Percentiles rank a stretch among this genome's conserved stretches.
These are phyloP conservation scores for Calonectria honghensis DNA, from an alignment of 2,329 filamentous ascomycete genomes.

Conservation along the genomic window DNA sequence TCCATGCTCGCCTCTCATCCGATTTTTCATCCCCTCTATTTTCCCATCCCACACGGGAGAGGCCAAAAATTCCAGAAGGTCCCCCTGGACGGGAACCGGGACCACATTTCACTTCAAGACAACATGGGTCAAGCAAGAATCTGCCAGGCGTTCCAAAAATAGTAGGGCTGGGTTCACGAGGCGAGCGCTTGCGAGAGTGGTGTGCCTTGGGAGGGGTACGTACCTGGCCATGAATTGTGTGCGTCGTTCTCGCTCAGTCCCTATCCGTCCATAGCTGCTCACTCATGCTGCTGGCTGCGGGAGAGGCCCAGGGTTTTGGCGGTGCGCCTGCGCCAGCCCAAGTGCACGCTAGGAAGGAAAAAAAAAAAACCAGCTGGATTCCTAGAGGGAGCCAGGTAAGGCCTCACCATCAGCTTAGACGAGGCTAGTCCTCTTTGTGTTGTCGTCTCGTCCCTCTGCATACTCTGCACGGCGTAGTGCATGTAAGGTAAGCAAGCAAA, in stretches of 20 bases:
- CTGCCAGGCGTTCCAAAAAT: slow-evolving; percentile 53
- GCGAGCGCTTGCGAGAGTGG: slow-evolving; percentile 45
- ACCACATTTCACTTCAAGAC: slow-evolving; percentile 51
- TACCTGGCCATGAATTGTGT: neutral
- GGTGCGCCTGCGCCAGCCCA: slow-evolving; percentile 45
- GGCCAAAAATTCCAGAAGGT: slow-evolving; percentile 42
- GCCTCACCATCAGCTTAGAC: slow-evolving; percentile 35
- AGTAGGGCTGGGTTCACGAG: slow-evolving; percentile 52
- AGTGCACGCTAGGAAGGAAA: slow-evolving; percentile 16
- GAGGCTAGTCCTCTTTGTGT: slow-evolving; percentile 22
- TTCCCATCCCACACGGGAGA: slow-evolving; percentile 26
- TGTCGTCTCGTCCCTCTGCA: slow-evolving; percentile 23
- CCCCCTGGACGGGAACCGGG: slow-evolving; percentile 43
- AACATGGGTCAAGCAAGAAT: slow-evolving; percentile 38
- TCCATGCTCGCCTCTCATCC: slow-evolving; percentile 25
- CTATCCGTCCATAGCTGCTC: neutral
- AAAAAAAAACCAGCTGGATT: slow-evolving; percentile 16
- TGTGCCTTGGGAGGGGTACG: slow-evolving; percentile 28
- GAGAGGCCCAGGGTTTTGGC: slow-evolving; percentile 31
- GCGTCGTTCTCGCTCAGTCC: slow-evolving; percentile 10
- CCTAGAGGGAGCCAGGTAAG: slow-evolving; percentile 10
- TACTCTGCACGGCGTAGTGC: slow-evolving; percentile 28
- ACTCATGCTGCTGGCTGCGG: slow-evolving; percentile 10
- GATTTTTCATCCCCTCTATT: slow-evolving; percentile 27
- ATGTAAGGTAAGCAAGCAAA: slow-evolving; percentile 41